phyloP scores from a whole-genome alignment of 2,329 filamentous ascomycete genomes.

The Esteya vermicola region DNA sequence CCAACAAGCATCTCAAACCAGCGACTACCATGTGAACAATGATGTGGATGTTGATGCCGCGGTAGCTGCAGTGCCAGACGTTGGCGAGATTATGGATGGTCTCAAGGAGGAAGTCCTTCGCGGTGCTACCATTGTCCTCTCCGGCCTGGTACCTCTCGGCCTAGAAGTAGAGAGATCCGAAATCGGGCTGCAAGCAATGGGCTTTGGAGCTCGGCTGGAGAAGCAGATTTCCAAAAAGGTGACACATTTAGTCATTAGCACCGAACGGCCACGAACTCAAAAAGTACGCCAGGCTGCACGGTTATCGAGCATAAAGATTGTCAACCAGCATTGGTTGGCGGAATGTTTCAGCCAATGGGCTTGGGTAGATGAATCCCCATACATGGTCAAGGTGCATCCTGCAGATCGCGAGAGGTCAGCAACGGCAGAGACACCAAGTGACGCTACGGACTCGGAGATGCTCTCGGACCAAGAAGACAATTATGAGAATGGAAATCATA shows the following conservation, averaged over 20 bases:
- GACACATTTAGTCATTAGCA: constrained; percentile 62
- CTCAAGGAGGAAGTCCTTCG: constrained; percentile 67
- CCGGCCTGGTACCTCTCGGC: constrained; percentile 75
- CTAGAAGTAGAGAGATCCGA: constrained; percentile 70
- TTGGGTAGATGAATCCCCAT: constrained; percentile 63
- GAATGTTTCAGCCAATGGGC: constrained; percentile 77
- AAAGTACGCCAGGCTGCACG: constrained; percentile 81
- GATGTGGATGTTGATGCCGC: constrained; percentile 28
- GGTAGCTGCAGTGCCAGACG: constrained; percentile 43
- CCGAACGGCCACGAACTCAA: constrained; percentile 61
- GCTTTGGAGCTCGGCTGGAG: constrained; percentile 60
- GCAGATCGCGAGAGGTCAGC: constrained; percentile 36
- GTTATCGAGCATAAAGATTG: constrained; percentile 73
- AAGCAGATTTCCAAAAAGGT: constrained; percentile 45
- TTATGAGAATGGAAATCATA: constrained; percentile 11
- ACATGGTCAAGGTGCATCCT: constrained; percentile 61
- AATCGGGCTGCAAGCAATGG: constrained; percentile 72
- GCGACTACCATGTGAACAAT: constrained; percentile 5
- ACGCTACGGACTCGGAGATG: constrained; percentile 14
- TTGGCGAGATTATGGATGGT: constrained; percentile 67
- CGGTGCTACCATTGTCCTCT: constrained; percentile 70
- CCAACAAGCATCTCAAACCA: constrained; percentile 17
- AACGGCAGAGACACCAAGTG: constrained; percentile 18
- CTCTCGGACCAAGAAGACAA: constrained; percentile 16
- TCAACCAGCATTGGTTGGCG: constrained; percentile 79